phyloP scores from a whole-genome alignment of 192 early-diverging fungal species.

The Chytriomyces sp. region DNA sequence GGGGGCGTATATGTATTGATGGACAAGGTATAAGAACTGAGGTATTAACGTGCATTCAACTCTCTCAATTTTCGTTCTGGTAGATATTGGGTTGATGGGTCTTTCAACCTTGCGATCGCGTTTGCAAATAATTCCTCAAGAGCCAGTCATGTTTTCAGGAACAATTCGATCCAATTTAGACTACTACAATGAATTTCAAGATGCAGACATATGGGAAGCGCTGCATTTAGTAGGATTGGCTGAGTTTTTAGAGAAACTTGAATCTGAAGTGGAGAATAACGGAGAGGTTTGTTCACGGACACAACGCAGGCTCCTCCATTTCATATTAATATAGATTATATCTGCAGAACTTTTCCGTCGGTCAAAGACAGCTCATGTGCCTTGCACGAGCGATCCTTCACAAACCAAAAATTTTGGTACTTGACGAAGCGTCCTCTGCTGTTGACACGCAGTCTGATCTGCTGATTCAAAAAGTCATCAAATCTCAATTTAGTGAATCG shows the following conservation, averaged over 20 bases:
- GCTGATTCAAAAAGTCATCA: too few species aligned
- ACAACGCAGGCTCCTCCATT: neutral
- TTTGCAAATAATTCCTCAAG: neutral
- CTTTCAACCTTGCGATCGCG: neutral
- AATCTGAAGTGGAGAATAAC: constrained; percentile 5
- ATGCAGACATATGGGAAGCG: constrained; percentile 5
- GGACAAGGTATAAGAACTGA: neutral
- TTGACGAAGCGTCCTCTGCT: neutral
- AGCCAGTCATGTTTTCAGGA: neutral
- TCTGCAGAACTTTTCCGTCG: neutral
- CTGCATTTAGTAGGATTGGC: neutral
- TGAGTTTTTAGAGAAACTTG: neutral
- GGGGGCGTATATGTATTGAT: neutral
- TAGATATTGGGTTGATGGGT: neutral
- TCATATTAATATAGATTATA: neutral
- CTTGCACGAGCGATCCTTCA: constrained; percentile 59
- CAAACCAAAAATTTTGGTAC: constrained; percentile 20
- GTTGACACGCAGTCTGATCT: too few species aligned
- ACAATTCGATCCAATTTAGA: constrained; percentile 6
- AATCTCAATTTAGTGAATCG: too few species aligned
- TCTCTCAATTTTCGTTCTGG: neutral
- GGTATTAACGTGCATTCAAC: too few species aligned
- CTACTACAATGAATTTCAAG: constrained; percentile 3
- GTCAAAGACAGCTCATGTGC: constrained; percentile 48
- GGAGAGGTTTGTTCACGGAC: neutral